Base-by-base conservation (phyloP, 345 rosid species). In the Clausena lansium region DNA sequence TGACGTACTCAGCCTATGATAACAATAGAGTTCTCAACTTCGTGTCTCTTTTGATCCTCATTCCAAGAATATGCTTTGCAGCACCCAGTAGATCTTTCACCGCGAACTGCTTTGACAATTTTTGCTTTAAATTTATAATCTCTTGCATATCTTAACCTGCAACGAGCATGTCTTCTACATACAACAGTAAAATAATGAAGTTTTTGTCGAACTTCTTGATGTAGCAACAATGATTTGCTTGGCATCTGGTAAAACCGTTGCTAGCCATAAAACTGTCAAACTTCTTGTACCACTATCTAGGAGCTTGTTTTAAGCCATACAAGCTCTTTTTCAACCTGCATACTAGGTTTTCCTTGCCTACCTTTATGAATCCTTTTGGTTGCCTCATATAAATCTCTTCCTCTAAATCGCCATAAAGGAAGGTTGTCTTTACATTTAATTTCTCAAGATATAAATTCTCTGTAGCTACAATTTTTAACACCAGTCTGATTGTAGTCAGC, bases 321-420 rank as follows among this genome's bases (percentile, higher is more conserved):
- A 50, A 14, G 22, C 20, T 50, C 55, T 15, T 50, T 5, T 50
- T 17, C 22, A 50, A 15, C 22, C 0, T 50, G 20, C 7, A 50
- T 14, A 50, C 7, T 50, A 50, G 0, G 7, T 50, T 50, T 17
- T 50, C 20, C 7, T 50, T 50, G 0, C 22, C 22, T 15, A 14
- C 20, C 2, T 4, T 17, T 50, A 17, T 50, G 2, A 50, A 50
- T 2, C 7, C 55, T 15, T 4, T 0, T 50, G 6, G 22, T 5
- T 15, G 20, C 1, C 1, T 17, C 22, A 50, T 50, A 15, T 50
- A 14, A 17, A 50, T 50, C 19, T 15, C 6, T 50, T 50, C 2
- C 1, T 50, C 4, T 0, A 14, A 5, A 6, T 5, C 0, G 0
- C 7, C 0, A 50, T 50, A 0, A 50, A 50, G 6, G 7, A 50